These are phyloP conservation scores for Sporobolomyces roseus DNA, from an alignment of 768 basidiomycete species.

Conservation along the genomic window DNA sequence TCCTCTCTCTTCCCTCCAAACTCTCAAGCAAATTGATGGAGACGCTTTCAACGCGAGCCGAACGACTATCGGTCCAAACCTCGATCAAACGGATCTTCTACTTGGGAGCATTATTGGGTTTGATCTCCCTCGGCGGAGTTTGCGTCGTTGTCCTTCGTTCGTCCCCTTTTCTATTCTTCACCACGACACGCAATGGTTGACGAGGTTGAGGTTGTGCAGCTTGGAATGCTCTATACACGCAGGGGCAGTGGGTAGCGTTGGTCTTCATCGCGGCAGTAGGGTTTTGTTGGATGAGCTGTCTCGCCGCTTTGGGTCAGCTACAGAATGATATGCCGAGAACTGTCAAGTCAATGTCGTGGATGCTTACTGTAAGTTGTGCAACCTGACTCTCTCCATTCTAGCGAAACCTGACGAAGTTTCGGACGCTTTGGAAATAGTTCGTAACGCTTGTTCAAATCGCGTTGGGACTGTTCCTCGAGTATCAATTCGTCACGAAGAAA, in stretches of 20 bases:
- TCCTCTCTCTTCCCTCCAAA: neutral
- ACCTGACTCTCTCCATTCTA: neutral
- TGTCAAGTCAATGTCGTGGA: neutral
- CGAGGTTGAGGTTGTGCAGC: neutral
- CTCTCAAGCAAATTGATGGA: conserved; percentile 1
- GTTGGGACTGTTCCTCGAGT: conserved; percentile 1
- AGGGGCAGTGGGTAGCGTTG: conserved; percentile 5
- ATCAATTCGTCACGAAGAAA: neutral
- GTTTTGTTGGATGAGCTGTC: conserved; percentile 13
- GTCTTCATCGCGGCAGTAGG: neutral
- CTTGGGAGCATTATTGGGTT: neutral
- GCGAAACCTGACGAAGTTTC: neutral
- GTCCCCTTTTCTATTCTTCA: neutral
- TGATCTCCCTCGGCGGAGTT: conserved; percentile 17
- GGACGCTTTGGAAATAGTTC: neutral
- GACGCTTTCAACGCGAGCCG: neutral
- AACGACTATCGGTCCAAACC: neutral
- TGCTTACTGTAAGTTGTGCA: conserved; percentile 1
- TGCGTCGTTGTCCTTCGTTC: conserved; percentile 7
- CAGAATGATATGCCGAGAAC: neutral
- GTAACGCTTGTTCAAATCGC: neutral
- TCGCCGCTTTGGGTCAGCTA: conserved; percentile 1
- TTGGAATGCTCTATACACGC: neutral
- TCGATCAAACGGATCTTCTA: neutral
- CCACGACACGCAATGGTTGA: neutral